Base-by-base conservation (phyloP, 2,329 filamentous ascomycete species). In the Talaromyces sp. region DNA sequence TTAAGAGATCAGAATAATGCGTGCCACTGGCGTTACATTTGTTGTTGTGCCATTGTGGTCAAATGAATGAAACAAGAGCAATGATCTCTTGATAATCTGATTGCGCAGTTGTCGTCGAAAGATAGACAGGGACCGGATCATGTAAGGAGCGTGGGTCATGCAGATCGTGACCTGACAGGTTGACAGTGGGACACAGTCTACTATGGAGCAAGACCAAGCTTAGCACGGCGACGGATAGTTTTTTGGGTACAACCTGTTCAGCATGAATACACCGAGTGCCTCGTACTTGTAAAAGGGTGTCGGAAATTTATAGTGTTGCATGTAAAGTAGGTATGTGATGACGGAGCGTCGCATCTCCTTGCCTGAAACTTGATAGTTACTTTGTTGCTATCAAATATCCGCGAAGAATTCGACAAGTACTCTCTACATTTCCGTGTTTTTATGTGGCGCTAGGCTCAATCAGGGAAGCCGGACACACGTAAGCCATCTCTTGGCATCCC, bases 401-500 rank as follows among this genome's bases (percentile, higher is more conserved):
- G 16, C 14, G 35, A 54, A 35, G n/a, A 22, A 11, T 35, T 54
- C 49, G 49, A 33, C 8, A 35, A 52, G 37, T 24, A 56, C 47
- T 43, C 24, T 22, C 27, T 27, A 37, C 35, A 8, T 4, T 10
- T 37, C 35, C 35, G 11, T 37, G 1, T 16, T 4, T 2, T 27
- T 49, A 37, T 37, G 35, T 3, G 7, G n/a, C 22, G 57, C 50
- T 58, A 57, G 49, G 13, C 19, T 41, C 9, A 52, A 64, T 43
- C 59, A 39, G 50, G 58, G 59, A 62, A 61, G 59, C 59, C 56
- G 64, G n/a, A 14, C 33, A 27, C 22, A 41, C 45, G 60, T 54
- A 54, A 62, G 60, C 60, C 13, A 47, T n/a, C 10, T 54, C 60
- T 62, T 62, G 60, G 60, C 49, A 63, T 41, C 33, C 24, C 54